Percentiles rank a stretch among this genome's conserved stretches.
Evolutionary conservation across 208 protist species (phyloP).

Genomic region (Leptomonas seymouri): DNA sequence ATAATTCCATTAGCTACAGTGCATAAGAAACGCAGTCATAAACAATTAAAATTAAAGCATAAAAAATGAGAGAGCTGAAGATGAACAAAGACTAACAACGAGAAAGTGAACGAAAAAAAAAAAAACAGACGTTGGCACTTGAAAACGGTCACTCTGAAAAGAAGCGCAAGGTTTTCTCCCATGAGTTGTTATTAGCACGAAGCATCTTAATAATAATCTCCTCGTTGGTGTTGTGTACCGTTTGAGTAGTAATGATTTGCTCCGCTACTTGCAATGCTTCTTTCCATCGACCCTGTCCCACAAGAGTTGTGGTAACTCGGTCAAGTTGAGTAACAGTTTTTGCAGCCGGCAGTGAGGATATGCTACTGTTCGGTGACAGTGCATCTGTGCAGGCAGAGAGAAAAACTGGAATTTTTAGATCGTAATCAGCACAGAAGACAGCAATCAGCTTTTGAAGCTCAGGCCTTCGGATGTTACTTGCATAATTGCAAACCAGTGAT

Average conservation of each 20-base stretch:
- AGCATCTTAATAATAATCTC: constrained; percentile 22
- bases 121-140: neutral
- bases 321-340: constrained; percentile 27
- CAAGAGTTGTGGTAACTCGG: constrained; percentile 18
- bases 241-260: constrained; percentile 9
- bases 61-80: no score
- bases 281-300: constrained; percentile 25
- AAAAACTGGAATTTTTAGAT: constrained; percentile 31
- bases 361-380: neutral
- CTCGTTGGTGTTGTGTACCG: constrained; percentile 13
- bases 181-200: constrained; percentile 1
- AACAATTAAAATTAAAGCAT: no score
- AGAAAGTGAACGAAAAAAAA: neutral
- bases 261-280: constrained; percentile 26
- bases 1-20: no score
- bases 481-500: constrained; percentile 10
- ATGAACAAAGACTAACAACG: no score
- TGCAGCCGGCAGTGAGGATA: neutral
- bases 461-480: constrained; percentile 5
- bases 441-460: constrained; percentile 19
- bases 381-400: neutral
- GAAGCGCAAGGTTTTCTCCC: constrained; percentile 31
- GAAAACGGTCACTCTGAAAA: constrained; percentile 14
- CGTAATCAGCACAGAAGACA: constrained; percentile 32
- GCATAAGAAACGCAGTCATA: no score